These are phyloP conservation scores for Plantago lanceolata DNA, from an alignment of 305 asterid genomes.

Conservation along the genomic window DNA sequence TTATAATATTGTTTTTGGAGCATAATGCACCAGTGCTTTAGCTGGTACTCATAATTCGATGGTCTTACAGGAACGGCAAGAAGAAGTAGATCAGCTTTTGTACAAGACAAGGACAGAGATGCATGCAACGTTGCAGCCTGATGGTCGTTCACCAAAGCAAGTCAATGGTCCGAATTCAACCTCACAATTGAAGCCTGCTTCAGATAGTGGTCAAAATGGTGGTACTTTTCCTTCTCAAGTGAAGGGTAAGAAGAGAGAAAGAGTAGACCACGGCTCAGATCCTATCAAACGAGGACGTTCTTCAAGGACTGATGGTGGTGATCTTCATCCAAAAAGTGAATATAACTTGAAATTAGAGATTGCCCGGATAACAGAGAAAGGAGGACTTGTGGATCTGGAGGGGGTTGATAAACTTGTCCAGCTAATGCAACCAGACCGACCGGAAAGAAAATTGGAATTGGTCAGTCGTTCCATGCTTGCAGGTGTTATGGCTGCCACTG, in stretches of 20 bases:
- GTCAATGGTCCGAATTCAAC: constrained; percentile 42
- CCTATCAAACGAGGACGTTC: constrained; percentile 45
- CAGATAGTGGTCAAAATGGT: constrained; percentile 49
- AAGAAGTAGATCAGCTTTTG: constrained; percentile 59
- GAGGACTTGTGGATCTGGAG: constrained; percentile 41
- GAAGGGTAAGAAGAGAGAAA: constrained; percentile 62
- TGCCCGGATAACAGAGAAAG: constrained; percentile 43
- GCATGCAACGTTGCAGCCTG: constrained; percentile 53
- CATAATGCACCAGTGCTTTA: background rate
- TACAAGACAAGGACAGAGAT: constrained; percentile 49
- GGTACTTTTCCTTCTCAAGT: constrained; percentile 39
- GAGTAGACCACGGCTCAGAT: constrained; percentile 42
- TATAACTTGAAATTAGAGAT: constrained; percentile 41
- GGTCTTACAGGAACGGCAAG: constrained; percentile 54
- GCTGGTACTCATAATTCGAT: constrained; percentile 11
- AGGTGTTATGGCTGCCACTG: constrained; percentile 51
- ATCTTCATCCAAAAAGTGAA: constrained; percentile 29
- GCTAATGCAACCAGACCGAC: constrained; percentile 46
- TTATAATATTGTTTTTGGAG: background rate
- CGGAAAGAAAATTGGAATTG: constrained; percentile 50
- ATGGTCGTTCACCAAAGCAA: constrained; percentile 65
- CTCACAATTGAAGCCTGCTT: constrained; percentile 48
- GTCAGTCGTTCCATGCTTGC: constrained; percentile 49
- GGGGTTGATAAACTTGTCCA: constrained; percentile 53
- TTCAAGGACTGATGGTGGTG: constrained; percentile 36